Base-by-base conservation (phyloP, 495 filamentous ascomycete species). In the Letharia columbiana region DNA sequence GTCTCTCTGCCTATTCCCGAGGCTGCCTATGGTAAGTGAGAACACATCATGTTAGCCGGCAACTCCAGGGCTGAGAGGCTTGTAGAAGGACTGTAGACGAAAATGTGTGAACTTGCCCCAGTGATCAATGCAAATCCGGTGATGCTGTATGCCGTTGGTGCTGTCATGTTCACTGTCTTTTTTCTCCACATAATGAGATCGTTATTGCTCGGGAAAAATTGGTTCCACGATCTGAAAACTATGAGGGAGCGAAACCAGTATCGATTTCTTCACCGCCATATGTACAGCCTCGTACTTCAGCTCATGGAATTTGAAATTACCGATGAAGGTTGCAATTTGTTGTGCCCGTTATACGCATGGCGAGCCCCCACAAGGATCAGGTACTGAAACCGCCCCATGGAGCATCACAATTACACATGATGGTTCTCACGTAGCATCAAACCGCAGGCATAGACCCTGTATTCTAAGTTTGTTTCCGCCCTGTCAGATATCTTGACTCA, bases 1-100 rank as follows among this genome's bases (percentile, higher is more conserved):
- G 64, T 69, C 17, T 73, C 75, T n/a, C 66, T 65, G 13, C 77
- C 76, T 44, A 79, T 79, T 20, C 44, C 44, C 18, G 44, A 45
- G 13, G 44, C 44, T 20, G 15, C 44, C 44, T 45, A 20, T 6
- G 18, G 7, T 4, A 4, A 5, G 44, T 18, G 17, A 20, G 44
- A 20, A 20, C 18, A 20, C 3, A 45, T 45, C 44, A 45, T 20
- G 15, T 45, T 20, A 45, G 44, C 44, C 17, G 44, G 17, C 17
- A 45, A 20, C 17, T 45, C 44, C 17, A 45, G 18, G 44, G 17
- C 44, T 45, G 15, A 28, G 23, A 28, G 1, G 23, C 23, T 28
- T 28, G 23, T 28, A 28, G 23, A 28, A 28, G 23, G 23, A 28
- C 23, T 28, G 1, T 28, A 28, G 23, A 28, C 23, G 23, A 28